Conservation (phyloP, 352 stramenopile genomes). For the Pythium volutum region DNA sequence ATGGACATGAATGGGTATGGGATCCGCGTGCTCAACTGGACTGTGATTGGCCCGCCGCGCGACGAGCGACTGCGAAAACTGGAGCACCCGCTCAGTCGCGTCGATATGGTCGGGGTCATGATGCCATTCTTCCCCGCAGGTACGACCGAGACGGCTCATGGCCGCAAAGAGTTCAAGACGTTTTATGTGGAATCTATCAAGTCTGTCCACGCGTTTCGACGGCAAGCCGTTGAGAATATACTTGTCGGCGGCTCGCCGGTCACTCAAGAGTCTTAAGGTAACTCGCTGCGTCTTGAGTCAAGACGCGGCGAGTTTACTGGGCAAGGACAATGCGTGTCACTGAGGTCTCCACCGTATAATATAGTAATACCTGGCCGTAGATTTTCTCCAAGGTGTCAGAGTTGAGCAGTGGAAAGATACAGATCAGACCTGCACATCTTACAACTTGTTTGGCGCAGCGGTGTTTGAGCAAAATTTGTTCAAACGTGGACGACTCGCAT, state of each 20-base stretch:
- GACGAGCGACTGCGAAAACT: not conserved
- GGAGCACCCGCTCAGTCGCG: not conserved
- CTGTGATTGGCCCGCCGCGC: constrained; percentile 4
- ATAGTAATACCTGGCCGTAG: too few relatives aligned
- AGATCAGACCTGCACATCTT: too few relatives aligned
- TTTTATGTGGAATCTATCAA: not conserved
- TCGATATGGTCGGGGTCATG: constrained; percentile 5
- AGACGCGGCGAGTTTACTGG: too few relatives aligned
- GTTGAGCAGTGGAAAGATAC: too few relatives aligned
- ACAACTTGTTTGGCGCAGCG: too few relatives aligned
- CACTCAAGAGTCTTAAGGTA: too few relatives aligned
- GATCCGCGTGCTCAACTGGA: constrained; percentile 7
- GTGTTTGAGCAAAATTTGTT: too few relatives aligned
- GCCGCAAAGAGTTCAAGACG: not conserved
- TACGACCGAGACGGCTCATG: not conserved
- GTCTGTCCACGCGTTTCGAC: not conserved
- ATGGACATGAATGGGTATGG: not conserved
- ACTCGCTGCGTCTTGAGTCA: too few relatives aligned
- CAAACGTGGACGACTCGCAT: too few relatives aligned
- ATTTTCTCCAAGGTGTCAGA: too few relatives aligned
- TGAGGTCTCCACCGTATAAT: too few relatives aligned
- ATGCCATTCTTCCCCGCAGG: not conserved
- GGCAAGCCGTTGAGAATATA: constrained; percentile 12
- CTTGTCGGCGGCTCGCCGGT: not conserved
- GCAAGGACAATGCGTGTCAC: too few relatives aligned